Conservation (phyloP, 768 basidiomycete species). For the Tremella fuciformis region DNA sequence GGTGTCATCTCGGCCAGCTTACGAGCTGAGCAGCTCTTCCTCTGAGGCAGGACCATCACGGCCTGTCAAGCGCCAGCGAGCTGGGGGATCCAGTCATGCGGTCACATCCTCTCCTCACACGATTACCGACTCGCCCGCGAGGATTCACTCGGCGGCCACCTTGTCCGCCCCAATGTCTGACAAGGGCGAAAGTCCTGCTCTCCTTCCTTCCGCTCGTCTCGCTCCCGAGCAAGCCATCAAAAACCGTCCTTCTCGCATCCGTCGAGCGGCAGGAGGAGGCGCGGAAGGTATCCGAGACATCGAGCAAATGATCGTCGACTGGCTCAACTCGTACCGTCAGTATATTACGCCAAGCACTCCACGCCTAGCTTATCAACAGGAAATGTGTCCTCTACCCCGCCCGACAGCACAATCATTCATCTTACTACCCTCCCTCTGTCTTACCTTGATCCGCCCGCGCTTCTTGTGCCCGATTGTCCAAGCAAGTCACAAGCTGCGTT, state of each 20-base stretch:
- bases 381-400: constrained; percentile 74
- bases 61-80: too few species aligned
- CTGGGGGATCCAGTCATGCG: too few species aligned
- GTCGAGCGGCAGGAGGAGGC: constrained; percentile 71
- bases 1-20: too few species aligned
- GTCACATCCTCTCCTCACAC: too few species aligned
- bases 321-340: constrained; percentile 66
- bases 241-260: constrained; percentile 64
- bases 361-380: constrained; percentile 42
- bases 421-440: constrained; percentile 69
- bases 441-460: constrained; percentile 48
- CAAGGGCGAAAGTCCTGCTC: neutral
- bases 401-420: constrained; percentile 64
- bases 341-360: constrained; percentile 38
- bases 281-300: constrained; percentile 70
- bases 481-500: constrained; percentile 25
- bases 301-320: constrained; percentile 79
- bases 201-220: neutral
- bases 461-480: neutral
- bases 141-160: too few species aligned
- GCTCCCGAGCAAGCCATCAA: neutral
- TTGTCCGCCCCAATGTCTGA: neutral
- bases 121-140: too few species aligned
- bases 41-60: too few species aligned
- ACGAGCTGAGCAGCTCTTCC: too few species aligned